These are phyloP conservation scores for Tuber borchii DNA, from an alignment of 495 filamentous ascomycete species.

Conservation along the genomic window DNA sequence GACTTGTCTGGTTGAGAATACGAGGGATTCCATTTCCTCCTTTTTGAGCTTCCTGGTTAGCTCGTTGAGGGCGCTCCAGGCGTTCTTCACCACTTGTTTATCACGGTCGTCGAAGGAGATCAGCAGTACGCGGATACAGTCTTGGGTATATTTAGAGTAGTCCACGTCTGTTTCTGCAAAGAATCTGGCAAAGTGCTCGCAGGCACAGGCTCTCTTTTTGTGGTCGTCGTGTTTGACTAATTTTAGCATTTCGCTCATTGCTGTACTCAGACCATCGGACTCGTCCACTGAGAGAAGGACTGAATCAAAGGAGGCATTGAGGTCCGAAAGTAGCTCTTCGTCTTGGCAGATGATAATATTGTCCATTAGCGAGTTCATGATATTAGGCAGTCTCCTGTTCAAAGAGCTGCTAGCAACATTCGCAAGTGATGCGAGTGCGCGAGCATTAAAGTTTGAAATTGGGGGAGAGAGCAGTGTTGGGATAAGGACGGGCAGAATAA, in stretches of 20 bases:
- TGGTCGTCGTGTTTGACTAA: constrained; percentile 91
- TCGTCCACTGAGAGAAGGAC: constrained; percentile 91
- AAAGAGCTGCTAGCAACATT: constrained; percentile 83
- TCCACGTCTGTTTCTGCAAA: constrained; percentile 75
- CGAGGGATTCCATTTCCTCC: constrained; percentile 96
- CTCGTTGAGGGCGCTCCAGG: constrained; percentile 82
- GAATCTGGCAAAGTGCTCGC: constrained; percentile 77
- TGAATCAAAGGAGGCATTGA: constrained; percentile 73
- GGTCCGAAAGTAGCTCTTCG: constrained; percentile 63
- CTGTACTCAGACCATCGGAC: constrained; percentile 86
- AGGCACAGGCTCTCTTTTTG: constrained; percentile 67
- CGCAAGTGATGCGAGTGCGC: constrained; percentile 82
- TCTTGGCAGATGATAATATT: constrained; percentile 75
- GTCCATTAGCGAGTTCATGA: constrained; percentile 89
- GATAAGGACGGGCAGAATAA: constrained; percentile 92
- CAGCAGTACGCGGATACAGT: constrained; percentile 79
- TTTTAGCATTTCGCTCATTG: constrained; percentile 83
- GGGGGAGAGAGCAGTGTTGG: constrained; percentile 82
- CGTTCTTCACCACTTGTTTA: constrained; percentile 76
- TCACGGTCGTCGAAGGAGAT: constrained; percentile 89
- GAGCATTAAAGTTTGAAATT: constrained; percentile 92
- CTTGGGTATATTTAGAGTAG: constrained; percentile 88
- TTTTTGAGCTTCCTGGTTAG: constrained; percentile 85
- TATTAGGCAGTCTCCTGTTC: constrained; percentile 77
- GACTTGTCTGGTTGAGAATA: constrained; percentile 73